Base-by-base conservation (phyloP, 768 basidiomycete genomes). In the Mycena crocata region DNA sequence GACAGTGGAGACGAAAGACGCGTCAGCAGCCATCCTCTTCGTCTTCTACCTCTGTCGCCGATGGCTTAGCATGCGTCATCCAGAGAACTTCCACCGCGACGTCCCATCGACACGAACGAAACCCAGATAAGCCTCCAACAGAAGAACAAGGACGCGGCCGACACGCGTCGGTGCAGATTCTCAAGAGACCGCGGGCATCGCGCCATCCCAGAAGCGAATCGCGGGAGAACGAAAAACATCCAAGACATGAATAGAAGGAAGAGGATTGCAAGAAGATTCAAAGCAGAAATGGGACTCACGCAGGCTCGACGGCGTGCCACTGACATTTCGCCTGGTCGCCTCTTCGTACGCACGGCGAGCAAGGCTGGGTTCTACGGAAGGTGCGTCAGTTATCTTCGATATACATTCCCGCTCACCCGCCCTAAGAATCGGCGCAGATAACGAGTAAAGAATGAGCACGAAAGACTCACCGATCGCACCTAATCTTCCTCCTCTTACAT, bases 401-500 rank as follows among this genome's bases (percentile, higher is more conserved):
- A 24, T 19, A 26, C 44, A 8, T 15, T 4, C 24, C 23, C 15
- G 23, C 44, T 19, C 42, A 26, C 31, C 52, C 31, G 26, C 45
- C 3, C 14, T 19, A 19, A 17, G 12, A 19, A 12, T 10, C 44
- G 19, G 50, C n/a, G n/a, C n/a, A n/a, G n/a, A n/a, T n/a, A n/a
- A n/a, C n/a, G n/a, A n/a, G n/a, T n/a, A n/a, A n/a, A n/a, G n/a
- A n/a, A n/a, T n/a, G n/a, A n/a, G n/a, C n/a, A n/a, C n/a, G n/a
- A 23, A 48, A 52, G 24, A 58, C 82, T 73, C 75, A 91, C 91
- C 91, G 91, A 82, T 95, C 93, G 77, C 93, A 95, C 75, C 91
- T 92, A 78, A 94, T 94, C 83, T 95, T 94, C 45, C 93, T 86
- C 72, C 93, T 82, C 77, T 94, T 94, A 77, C 93, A 94, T 77